Percentiles rank a stretch among this genome's conserved stretches.
Conservation (phyloP, 345 rosid species). For the Acer saccharum region DNA sequence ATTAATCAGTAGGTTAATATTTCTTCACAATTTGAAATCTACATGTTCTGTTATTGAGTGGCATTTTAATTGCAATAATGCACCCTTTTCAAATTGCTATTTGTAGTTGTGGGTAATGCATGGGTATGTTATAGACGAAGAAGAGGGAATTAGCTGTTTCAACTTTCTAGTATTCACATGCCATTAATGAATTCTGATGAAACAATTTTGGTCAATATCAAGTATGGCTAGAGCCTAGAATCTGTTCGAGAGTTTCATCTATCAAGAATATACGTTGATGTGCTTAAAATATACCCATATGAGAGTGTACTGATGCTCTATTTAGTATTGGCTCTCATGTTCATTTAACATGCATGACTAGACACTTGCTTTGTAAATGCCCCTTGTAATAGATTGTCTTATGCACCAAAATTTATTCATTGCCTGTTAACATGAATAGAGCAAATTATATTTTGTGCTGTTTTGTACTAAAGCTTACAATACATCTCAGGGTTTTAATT, state of each 20-base stretch:
- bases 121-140: not conserved
- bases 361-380: not conserved
- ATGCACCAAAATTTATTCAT: not conserved
- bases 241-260: not conserved
- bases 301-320: not conserved
- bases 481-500: not conserved
- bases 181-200: not conserved
- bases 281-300: not conserved
- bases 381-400: not conserved
- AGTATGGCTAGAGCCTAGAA: not conserved
- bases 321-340: not conserved
- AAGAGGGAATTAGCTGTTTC: not conserved
- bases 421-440: not conserved
- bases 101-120: not conserved
- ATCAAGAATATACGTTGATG: not conserved
- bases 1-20: not conserved
- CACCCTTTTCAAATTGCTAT: not conserved
- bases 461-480: not conserved
- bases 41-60: not conserved
- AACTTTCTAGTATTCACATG: not conserved
- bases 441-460: not conserved
- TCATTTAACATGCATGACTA: not conserved
- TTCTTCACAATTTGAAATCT: constrained; percentile 6
- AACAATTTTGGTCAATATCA: not conserved
- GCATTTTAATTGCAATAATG: not conserved